A percentile compares a stretch with the other conserved stretches of the same genome.
Conservation (phyloP, 768 basidiomycete genomes). For the Boletales sp. region DNA sequence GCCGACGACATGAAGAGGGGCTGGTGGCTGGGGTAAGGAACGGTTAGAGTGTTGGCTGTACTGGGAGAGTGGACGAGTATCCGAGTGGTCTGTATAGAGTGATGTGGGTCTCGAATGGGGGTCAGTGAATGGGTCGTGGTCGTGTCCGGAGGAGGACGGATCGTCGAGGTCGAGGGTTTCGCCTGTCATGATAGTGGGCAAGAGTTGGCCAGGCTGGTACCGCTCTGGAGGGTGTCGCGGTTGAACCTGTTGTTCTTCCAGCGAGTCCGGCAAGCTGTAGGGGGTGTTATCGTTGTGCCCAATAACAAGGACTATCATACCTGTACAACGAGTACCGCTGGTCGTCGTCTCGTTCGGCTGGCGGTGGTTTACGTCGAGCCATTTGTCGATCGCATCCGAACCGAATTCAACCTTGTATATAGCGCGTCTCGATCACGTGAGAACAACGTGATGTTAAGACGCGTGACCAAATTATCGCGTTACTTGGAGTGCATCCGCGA, state of each 20-base stretch:
- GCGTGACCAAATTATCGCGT: slow-evolving; percentile 22
- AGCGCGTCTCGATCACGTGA: slow-evolving; percentile 4
- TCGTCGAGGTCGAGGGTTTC: slow-evolving; percentile 57
- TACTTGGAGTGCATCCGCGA: slow-evolving; percentile 12
- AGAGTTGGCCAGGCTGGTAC: slow-evolving; percentile 59
- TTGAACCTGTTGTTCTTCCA: neutral
- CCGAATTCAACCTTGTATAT: neutral
- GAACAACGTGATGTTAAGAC: neutral
- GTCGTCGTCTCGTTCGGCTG: slow-evolving; percentile 17
- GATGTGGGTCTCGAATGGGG: slow-evolving; percentile 27
- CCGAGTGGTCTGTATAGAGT: slow-evolving; percentile 25
- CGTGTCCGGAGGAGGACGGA: slow-evolving; percentile 25
- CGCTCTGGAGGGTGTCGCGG: slow-evolving; percentile 26
- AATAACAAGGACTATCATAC: neutral
- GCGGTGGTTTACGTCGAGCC: slow-evolving; percentile 8
- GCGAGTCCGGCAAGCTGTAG: slow-evolving; percentile 8
- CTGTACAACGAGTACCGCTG: slow-evolving; percentile 3
- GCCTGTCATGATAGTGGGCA: slow-evolving; percentile 61
- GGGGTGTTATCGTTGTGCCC: neutral
- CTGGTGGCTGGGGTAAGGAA: slow-evolving; percentile 23
- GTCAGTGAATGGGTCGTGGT: slow-evolving; percentile 29
- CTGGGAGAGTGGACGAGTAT: slow-evolving; percentile 29
- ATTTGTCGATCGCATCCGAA: neutral
- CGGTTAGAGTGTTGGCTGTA: slow-evolving; percentile 36
- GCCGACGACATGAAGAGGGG: slow-evolving; percentile 15